Conservation (phyloP, 176 grass and related monocot genomes). For the Lolium rigidum region DNA sequence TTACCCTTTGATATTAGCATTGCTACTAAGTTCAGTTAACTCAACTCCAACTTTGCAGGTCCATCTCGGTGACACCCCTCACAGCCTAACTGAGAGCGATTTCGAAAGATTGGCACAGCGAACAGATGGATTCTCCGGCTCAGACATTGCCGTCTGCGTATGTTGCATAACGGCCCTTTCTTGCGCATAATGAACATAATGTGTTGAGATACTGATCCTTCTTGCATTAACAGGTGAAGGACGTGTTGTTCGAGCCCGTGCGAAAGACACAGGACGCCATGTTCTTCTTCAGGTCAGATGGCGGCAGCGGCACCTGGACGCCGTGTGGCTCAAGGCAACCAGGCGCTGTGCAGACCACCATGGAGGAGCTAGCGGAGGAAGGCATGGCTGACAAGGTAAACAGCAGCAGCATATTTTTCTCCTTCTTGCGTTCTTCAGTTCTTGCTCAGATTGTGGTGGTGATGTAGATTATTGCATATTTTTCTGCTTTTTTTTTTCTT, state of each 20-base stretch:
- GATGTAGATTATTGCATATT: conserved; percentile 40
- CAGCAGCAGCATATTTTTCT: too few relatives aligned
- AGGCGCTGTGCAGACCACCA: conserved; percentile 60
- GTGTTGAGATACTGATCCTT: background rate
- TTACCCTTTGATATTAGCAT: background rate
- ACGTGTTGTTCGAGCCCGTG: conserved; percentile 66
- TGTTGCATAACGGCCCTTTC: conserved; percentile 8
- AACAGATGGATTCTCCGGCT: conserved; percentile 69
- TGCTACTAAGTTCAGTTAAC: background rate
- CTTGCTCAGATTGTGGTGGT: background rate
- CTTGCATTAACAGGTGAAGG: conserved; percentile 54
- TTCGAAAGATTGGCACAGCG: conserved; percentile 57
- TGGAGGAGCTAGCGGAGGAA: conserved; percentile 59
- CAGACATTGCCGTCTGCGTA: conserved; percentile 66
- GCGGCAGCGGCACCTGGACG: conserved; percentile 37
- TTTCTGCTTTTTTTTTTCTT: too few relatives aligned
- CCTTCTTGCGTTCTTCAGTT: background rate
- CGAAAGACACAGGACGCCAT: conserved; percentile 71
- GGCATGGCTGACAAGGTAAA: conserved; percentile 59
- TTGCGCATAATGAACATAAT: background rate
- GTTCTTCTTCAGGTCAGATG: conserved; percentile 50
- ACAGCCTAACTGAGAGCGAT: conserved; percentile 59
- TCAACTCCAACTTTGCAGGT: conserved; percentile 39
- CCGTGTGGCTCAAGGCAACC: conserved; percentile 55
- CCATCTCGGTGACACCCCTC: conserved; percentile 66